Conservation (phyloP, 768 basidiomycete species). For the Boletus rubescentipes region DNA sequence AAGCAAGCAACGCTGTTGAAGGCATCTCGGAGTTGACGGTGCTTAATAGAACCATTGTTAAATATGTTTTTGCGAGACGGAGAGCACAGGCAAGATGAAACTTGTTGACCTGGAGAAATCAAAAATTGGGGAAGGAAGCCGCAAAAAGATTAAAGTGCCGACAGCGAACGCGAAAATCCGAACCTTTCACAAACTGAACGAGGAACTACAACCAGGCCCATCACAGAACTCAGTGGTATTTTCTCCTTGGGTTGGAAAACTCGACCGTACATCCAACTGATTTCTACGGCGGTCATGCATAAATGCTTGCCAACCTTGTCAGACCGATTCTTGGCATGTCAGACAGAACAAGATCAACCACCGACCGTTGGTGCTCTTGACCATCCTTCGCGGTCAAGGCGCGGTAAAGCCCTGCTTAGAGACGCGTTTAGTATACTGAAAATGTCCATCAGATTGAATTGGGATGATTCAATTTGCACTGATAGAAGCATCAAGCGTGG, state of each 20-base stretch:
- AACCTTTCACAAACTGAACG: neutral
- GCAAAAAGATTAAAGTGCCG: neutral
- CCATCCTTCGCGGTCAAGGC: neutral
- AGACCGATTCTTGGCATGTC: neutral
- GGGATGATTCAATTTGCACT: neutral
- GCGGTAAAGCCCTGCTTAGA: neutral
- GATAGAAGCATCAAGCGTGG: conserved; percentile 10
- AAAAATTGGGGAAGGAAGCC: neutral
- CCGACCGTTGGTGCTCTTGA: conserved; percentile 9
- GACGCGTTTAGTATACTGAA: neutral
- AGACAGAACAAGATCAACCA: conserved; percentile 5
- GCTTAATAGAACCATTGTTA: neutral
- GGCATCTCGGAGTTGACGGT: neutral
- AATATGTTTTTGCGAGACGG: neutral
- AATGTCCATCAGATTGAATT: neutral
- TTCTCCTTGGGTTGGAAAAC: neutral
- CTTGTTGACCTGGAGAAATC: neutral
- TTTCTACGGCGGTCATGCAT: conserved; percentile 1
- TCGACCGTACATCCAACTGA: neutral
- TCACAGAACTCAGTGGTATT: neutral
- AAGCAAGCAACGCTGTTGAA: neutral
- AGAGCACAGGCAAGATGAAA: neutral
- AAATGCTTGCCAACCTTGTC: neutral
- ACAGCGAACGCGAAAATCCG: neutral
- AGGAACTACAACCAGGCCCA: neutral